Evolutionary conservation across 1,284 basidiomycete species (phyloP).

Genomic region (Microstroma glucosiphilum): DNA sequence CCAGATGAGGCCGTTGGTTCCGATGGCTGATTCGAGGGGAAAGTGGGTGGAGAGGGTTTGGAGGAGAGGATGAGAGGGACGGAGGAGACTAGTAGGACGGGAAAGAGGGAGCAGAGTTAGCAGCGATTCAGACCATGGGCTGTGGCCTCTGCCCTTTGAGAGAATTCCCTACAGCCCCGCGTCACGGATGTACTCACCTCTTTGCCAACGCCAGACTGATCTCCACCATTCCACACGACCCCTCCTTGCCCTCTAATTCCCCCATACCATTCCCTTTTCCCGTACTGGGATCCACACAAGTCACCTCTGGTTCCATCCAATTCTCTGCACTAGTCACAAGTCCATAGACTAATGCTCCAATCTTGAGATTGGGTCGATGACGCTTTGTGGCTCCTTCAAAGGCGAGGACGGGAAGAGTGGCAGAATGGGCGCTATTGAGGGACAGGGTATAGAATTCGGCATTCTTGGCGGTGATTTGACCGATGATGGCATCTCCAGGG

Average conservation of each 20-base stretch:
- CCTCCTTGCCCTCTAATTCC: constrained; percentile 28
- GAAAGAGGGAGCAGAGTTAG: neutral
- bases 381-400: constrained; percentile 50
- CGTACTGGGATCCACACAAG: constrained; percentile 40
- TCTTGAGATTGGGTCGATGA: constrained; percentile 42
- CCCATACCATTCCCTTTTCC: constrained; percentile 44
- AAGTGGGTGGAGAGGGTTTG: constrained; percentile 32
- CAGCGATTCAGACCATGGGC: too few relatives aligned
- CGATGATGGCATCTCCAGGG: constrained; percentile 35
- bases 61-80: constrained; percentile 27
- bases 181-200: constrained; percentile 15
- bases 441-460: constrained; percentile 41
- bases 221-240: constrained; percentile 25
- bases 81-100: constrained; percentile 18
- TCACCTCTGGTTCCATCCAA: constrained; percentile 44
- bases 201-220: constrained; percentile 23
- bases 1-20: constrained; percentile 44
- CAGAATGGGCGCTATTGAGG: constrained; percentile 28
- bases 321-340: constrained; percentile 29
- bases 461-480: constrained; percentile 40
- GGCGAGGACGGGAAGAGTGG: constrained; percentile 38
- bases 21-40: constrained; percentile 46
- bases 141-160: neutral
- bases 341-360: constrained; percentile 44
- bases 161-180: neutral